Evolutionary conservation across 768 basidiomycete genomes (phyloP), one percentile per base, ranked within the genome.

Genomic region (Tricholoma terreum): DNA sequence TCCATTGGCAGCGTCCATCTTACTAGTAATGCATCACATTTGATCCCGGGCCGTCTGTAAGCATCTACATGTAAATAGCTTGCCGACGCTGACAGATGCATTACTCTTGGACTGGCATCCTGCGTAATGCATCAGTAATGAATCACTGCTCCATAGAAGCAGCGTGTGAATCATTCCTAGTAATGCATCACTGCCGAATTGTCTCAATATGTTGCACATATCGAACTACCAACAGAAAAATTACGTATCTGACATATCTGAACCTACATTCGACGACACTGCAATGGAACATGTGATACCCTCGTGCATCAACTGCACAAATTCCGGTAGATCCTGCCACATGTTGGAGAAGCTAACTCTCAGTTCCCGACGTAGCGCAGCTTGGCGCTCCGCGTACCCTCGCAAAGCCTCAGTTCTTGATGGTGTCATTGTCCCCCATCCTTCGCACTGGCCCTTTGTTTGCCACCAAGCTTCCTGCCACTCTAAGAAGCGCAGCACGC

Each of bases 381-480:
- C 54, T 55, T 62, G 61, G n/a, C 55, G 24, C 9, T 38, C 22
- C 5, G 61, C 61, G 35, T 62, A 62, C 14, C 54, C 61, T 7
- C 5, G 10, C n/a, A 62, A 15, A 3, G 58, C 61, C 36, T 62
- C 55, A 15, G 21, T 19, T 10, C 24, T 22, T 33, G 33, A 52
- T 12, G 12, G 30, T 6, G 43, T 6, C 14, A 54, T 24, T 33
- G 15, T 4, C 4, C 14, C 17, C n/a, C 15, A 19, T 7, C 31
- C 31, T 33, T 33, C 31, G 10, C 31, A 33, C 31, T 33, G 31
- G 14, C 12, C 40, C 50, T 52, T 56, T 1, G 9, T 12, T 6
- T 58, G 56, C 67, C 67, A 66, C 56, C 51, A 59, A 7, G 38
- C 33, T 6, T 56, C 57, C 31, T 62, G 58, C 58, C 64, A 57